Evolutionary conservation across 2,329 filamentous ascomycete species (phyloP), one percentile per base, ranked within the genome.

Genomic region (Monosporascus sp.): DNA sequence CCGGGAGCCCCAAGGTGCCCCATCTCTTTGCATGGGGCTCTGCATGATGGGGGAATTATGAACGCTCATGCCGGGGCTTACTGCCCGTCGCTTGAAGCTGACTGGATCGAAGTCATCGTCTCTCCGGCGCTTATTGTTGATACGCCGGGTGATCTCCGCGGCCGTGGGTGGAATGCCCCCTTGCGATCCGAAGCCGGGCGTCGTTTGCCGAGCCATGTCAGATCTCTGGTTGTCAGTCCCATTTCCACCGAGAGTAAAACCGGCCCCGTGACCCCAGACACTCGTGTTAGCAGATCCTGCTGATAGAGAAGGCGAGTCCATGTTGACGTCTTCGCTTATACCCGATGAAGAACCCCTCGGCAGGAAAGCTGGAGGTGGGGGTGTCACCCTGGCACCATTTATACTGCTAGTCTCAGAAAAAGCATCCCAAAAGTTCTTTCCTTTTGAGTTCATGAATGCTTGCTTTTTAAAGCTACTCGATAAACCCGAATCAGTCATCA

Each of bases 61-160:
- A 2, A 88, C 87, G 68, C 90, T 96, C 78, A 97, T 86, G 17
- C 92, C 90, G 0, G 93, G 93, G 54, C 89, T 94, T 2, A 97
- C 93, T 24, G 93, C 93, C 44, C 93, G 83, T 17, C 93, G 83
- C 72, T 97, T 97, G 75, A 97, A 92, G 56, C 87, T 89, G 39
- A 86, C 81, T 2, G 89, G 87, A 67, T 97, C 92, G 53, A 96
- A 87, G 64, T 97, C 92, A 64, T 96, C 91, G 57, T 97, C 93
- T 52, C 91, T 81, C 22, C 90, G 83, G n/a, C 93, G 85, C 69
- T 93, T 94, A 69, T 81, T 84, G 68, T 89, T 86, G 50, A 90
- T 86, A 56, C 90, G 88, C 8, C 89, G 81, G 5, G 88, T 88
- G 49, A 93, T 83, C 62, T 94, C 89, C 11, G 87, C 83, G 1